Evolutionary conservation across 139 green algal genomes (phyloP).

Genomic region (Coelastrella sp.): DNA sequence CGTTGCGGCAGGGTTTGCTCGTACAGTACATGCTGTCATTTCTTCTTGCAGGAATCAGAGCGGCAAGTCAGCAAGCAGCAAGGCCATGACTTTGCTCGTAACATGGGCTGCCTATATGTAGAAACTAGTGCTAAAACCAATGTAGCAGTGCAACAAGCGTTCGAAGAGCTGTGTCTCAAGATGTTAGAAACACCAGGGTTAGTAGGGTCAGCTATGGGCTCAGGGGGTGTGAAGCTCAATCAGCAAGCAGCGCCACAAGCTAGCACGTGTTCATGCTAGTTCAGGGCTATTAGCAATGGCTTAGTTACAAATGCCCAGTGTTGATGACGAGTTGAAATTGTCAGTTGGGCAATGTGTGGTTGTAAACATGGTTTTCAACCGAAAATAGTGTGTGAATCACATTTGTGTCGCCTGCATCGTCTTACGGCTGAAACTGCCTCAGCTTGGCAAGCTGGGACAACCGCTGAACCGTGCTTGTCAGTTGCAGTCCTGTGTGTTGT

Average conservation of each 20-base stretch:
- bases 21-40: not conserved
- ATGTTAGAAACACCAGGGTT: slow-evolving; percentile 75
- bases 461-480: no score
- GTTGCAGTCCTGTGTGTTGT: no score
- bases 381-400: no score
- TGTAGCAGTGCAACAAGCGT: slow-evolving; percentile 84
- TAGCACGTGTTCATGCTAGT: slow-evolving; percentile 47
- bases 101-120: slow-evolving; percentile 92
- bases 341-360: no score
- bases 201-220: slow-evolving; percentile 40
- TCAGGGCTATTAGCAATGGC: not conserved
- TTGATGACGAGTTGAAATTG: no score
- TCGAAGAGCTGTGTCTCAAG: slow-evolving; percentile 94
- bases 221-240: slow-evolving; percentile 41
- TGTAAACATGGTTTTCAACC: no score
- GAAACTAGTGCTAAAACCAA: slow-evolving; percentile 94
- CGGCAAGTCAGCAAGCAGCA: slow-evolving; percentile 84
- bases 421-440: no score
- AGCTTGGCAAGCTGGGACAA: no score
- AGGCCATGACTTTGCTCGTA: slow-evolving; percentile 82
- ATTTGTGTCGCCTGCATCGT: no score
- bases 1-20: not conserved
- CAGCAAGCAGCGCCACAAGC: slow-evolving; percentile 21
- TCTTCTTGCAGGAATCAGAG: slow-evolving; percentile 24
- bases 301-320: no score